A percentile compares a stretch with the other conserved stretches of the same genome.
These are phyloP conservation scores for Licmophora abbreviata DNA, from an alignment of 108 stramenopile species.

Conservation along the genomic window DNA sequence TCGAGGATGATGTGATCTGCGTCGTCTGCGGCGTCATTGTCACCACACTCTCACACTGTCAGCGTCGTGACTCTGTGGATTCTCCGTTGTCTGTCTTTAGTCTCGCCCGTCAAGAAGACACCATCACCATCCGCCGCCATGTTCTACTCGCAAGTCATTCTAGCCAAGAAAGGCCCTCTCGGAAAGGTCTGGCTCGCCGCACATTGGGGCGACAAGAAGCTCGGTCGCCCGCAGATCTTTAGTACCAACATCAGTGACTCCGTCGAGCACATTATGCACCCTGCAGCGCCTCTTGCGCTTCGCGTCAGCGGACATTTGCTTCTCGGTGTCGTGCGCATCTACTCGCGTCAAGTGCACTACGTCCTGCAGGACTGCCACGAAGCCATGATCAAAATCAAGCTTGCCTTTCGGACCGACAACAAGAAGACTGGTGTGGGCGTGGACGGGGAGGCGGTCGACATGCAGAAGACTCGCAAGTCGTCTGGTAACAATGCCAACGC, in stretches of 20 bases:
- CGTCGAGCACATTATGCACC: conserved; percentile 93
- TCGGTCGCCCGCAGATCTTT: conserved; percentile 92
- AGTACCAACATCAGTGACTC: conserved; percentile 90
- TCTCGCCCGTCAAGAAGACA: no score
- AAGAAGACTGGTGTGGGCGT: conserved; percentile 22
- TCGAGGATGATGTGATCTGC: no score
- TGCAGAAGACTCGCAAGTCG: conserved; percentile 2
- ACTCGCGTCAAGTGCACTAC: conserved; percentile 93
- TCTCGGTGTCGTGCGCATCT: conserved; percentile 96
- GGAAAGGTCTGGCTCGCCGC: conserved; percentile 99
- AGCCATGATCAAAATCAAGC: conserved; percentile 96
- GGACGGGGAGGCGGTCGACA: conserved; percentile 15
- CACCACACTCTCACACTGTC: no score
- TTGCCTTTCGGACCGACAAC: conserved; percentile 88
- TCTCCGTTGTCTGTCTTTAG: no score
- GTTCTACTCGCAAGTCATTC: conserved; percentile 99
- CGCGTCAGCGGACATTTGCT: conserved; percentile 94
- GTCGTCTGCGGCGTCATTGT: no score
- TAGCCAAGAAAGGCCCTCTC: conserved; percentile 97
- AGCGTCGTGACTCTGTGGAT: no score
- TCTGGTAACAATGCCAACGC: neutral
- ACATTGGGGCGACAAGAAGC: conserved; percentile 97
- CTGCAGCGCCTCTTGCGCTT: conserved; percentile 92
- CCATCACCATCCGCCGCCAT: conserved; percentile 28
- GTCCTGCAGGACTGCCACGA: conserved; percentile 96